Evolutionary conservation across 345 rosid species (phyloP).

Genomic region (Hevea brasiliensis): DNA sequence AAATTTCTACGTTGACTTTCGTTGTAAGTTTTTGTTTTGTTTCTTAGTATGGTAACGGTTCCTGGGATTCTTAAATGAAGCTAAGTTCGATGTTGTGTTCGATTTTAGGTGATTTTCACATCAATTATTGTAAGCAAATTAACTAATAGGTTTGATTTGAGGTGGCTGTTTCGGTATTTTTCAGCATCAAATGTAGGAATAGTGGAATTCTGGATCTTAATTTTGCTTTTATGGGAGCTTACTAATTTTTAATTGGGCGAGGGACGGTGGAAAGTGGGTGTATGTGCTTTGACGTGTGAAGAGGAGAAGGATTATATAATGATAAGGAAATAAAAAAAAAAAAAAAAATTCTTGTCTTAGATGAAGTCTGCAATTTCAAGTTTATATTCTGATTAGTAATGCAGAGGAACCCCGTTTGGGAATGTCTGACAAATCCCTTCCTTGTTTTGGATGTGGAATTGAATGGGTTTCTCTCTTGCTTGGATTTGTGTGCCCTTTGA

Average conservation of each 20-base stretch:
- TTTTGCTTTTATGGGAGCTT: background rate
- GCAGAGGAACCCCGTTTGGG: constrained; percentile 55
- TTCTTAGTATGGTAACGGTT: background rate
- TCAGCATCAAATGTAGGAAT: background rate
- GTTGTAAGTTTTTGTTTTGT: background rate
- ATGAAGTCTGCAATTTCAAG: no score
- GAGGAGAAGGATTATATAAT: no score
- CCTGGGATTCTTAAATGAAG: constrained; percentile 2
- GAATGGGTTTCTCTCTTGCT: constrained; percentile 88
- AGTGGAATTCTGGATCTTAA: background rate
- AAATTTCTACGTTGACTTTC: constrained; percentile 5
- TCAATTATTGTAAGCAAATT: background rate
- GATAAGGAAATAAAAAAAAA: no score
- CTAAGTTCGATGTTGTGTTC: background rate
- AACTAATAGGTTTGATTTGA: no score
- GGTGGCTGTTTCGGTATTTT: background rate
- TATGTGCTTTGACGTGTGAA: no score
- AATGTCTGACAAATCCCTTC: constrained; percentile 80
- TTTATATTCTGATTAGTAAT: constrained; percentile 50
- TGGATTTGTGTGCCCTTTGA: constrained; percentile 72
- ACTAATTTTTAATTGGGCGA: background rate
- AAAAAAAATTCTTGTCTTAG: no score
- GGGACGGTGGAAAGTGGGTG: background rate
- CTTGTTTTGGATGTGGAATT: constrained; percentile 90
- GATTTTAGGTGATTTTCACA: background rate